A percentile compares a stretch with the other conserved stretches of the same genome.
These are phyloP conservation scores for Paramecium primaurelia DNA, from an alignment of 73 alveolate species.

Conservation along the genomic window DNA sequence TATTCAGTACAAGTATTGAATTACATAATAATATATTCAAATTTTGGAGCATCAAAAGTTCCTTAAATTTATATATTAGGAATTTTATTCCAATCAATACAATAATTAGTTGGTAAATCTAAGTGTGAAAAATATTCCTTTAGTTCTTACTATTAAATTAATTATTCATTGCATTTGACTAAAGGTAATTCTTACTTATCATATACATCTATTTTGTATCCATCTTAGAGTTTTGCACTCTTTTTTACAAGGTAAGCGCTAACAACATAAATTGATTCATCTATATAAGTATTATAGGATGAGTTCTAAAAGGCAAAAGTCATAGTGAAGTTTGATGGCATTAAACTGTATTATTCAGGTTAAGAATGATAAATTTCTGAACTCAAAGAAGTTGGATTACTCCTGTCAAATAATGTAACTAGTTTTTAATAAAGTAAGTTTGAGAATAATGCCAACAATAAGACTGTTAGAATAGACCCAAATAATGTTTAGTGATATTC, in stretches of 20 bases:
- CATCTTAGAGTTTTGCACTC: neutral
- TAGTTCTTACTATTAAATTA: neutral
- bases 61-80: neutral
- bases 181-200: neutral
- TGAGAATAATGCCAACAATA: neutral
- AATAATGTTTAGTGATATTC: conserved; percentile 23
- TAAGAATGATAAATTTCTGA: neutral
- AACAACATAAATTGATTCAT: conserved; percentile 38
- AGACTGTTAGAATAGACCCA: conserved; percentile 1
- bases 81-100: conserved; percentile 26
- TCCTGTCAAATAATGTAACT: neutral
- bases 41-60: neutral
- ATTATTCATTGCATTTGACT: neutral
- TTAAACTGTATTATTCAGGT: neutral
- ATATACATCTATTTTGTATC: neutral
- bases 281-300: neutral
- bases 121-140: conserved; percentile 5
- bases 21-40: neutral
- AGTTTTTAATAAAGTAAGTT: neutral
- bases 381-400: neutral
- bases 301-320: neutral
- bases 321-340: neutral
- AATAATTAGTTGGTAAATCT: conserved; percentile 12
- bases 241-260: neutral
- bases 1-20: neutral